Percentiles rank a stretch among this genome's conserved stretches.
These are phyloP conservation scores for Hebeloma cylindrosporum DNA, from an alignment of 768 basidiomycete genomes.

Conservation along the genomic window DNA sequence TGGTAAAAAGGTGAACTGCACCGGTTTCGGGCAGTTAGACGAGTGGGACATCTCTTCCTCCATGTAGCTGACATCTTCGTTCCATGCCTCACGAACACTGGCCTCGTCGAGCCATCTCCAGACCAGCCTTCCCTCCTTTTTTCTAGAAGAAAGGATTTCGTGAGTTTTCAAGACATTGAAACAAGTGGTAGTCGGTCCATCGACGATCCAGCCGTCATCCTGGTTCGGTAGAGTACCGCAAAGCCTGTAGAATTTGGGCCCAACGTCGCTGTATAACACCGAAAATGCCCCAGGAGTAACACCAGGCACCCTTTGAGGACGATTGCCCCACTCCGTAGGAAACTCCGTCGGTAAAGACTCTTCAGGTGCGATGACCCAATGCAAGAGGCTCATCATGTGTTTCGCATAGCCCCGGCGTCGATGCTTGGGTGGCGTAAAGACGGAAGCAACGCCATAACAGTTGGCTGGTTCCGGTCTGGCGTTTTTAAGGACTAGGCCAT, in stretches of 20 bases:
- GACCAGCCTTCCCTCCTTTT: neutral
- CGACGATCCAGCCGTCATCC: conserved; percentile 42
- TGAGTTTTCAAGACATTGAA: conserved; percentile 40
- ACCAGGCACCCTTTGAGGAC: conserved; percentile 17
- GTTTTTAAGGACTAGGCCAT: conserved; percentile 32
- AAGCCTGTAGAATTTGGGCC: conserved; percentile 24
- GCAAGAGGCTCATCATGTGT: conserved; percentile 66
- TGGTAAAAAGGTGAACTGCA: conserved; percentile 26
- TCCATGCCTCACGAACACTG: conserved; percentile 35
- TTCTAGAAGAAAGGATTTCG: conserved; percentile 1
- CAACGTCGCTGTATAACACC: conserved; percentile 30
- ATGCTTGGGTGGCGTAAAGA: conserved; percentile 52
- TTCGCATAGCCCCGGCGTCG: conserved; percentile 56
- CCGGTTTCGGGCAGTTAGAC: conserved; percentile 5
- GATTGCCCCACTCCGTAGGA: conserved; percentile 26
- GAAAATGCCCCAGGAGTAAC: conserved; percentile 24
- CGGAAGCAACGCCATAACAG: conserved; percentile 55
- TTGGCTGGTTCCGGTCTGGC: conserved; percentile 6
- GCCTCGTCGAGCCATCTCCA: conserved; percentile 33
- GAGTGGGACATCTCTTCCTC: conserved; percentile 31
- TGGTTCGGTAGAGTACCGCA: conserved; percentile 16
- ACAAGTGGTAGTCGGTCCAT: conserved; percentile 23
- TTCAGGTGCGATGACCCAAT: conserved; percentile 37
- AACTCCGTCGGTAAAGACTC: conserved; percentile 19
- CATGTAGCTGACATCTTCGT: conserved; percentile 38